Evolutionary conservation across 2,329 filamentous ascomycete genomes (phyloP).

Genomic region (Aspergillus pseudoviridinutans): DNA sequence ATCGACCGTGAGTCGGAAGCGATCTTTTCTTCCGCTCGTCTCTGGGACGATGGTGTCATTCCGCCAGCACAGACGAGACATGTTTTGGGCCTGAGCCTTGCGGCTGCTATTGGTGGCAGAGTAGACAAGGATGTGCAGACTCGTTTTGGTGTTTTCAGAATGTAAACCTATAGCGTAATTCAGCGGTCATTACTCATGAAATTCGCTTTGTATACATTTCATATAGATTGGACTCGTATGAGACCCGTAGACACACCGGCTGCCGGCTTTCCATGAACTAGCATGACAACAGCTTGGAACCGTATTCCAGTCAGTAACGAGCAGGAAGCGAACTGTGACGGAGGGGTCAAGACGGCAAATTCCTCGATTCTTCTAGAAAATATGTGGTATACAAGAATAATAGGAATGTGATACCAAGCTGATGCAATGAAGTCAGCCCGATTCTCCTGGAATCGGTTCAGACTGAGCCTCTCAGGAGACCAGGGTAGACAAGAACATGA

Average conservation of each 20-base stretch:
- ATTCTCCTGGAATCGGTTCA: not conserved
- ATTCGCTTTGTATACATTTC: not conserved
- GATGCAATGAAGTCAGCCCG: not conserved
- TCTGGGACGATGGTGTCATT: constrained; percentile 89
- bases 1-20: constrained; percentile 91
- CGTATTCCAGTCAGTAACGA: not conserved
- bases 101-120: constrained; percentile 66
- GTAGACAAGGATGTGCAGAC: constrained; percentile 56
- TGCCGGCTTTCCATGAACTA: too few species aligned
- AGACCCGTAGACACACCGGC: too few species aligned
- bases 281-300: too few species aligned
- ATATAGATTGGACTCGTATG: not conserved
- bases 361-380: not conserved
- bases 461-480: not conserved
- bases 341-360: not conserved
- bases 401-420: not conserved
- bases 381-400: constrained; percentile 6
- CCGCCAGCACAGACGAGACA: constrained; percentile 70
- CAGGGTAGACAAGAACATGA: not conserved
- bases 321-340: not conserved
- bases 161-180: constrained; percentile 49
- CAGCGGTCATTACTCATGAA: not conserved
- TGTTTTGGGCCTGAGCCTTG: constrained; percentile 68
- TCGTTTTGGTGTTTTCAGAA: constrained; percentile 77
- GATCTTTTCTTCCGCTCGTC: constrained; percentile 76